phyloP scores from a whole-genome alignment of 768 basidiomycete genomes.

The Dacryopinax primogenitus region DNA sequence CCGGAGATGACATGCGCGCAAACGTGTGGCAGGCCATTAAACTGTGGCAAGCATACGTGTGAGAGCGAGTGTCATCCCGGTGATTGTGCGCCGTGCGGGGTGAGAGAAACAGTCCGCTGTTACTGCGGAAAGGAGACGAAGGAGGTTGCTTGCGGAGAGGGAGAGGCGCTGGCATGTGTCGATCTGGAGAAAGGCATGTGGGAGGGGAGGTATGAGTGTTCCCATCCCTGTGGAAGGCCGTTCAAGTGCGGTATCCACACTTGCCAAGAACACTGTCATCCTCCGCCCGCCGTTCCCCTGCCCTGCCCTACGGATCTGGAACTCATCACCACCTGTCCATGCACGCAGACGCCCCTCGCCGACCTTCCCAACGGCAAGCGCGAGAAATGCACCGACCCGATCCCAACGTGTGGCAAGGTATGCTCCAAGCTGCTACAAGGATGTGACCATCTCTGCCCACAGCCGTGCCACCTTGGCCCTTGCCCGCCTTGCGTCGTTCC shows the following conservation, averaged over 20 bases:
- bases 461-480: constrained; percentile 57
- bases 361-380: constrained; percentile 21
- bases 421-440: constrained; percentile 51
- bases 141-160: constrained; percentile 53
- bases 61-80: constrained; percentile 61
- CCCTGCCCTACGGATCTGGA: constrained; percentile 64
- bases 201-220: constrained; percentile 57
- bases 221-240: constrained; percentile 29
- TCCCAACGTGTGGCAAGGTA: constrained; percentile 61
- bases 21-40: constrained; percentile 23
- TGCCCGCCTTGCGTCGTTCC: constrained; percentile 69
- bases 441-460: constrained; percentile 65
- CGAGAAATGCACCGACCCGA: constrained; percentile 51
- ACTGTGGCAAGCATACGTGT: constrained; percentile 47
- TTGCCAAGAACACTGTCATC: constrained; percentile 65
- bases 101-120: constrained; percentile 45
- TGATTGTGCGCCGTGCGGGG: constrained; percentile 51
- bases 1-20: constrained; percentile 48
- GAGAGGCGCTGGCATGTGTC: constrained; percentile 33
- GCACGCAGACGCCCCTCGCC: constrained; percentile 50
- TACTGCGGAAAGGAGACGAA: constrained; percentile 65
- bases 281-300: constrained; percentile 44
- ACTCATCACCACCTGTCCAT: constrained; percentile 62
- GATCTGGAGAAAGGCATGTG: constrained; percentile 37
- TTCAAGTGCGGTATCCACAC: constrained; percentile 69